Evolutionary conservation across 345 rosid species (phyloP).

Genomic region (Populus euphratica): DNA sequence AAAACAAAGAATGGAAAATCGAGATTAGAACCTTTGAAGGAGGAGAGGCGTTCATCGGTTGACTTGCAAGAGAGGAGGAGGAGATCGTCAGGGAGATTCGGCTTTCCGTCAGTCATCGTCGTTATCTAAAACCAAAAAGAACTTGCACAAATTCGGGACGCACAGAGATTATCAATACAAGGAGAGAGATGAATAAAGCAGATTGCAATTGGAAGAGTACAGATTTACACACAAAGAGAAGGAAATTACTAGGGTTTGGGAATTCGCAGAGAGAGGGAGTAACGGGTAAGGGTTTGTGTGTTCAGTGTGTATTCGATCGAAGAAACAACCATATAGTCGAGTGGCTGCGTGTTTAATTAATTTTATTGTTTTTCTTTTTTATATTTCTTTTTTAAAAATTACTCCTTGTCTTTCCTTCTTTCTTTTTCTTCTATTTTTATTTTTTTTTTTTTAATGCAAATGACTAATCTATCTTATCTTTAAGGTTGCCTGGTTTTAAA

Average conservation of each 20-base stretch:
- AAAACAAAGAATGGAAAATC: background rate
- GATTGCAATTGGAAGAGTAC: background rate
- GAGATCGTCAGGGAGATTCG: constrained; percentile 28
- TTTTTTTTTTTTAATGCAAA: no score
- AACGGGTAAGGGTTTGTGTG: background rate
- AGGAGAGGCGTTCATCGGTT: constrained; percentile 5
- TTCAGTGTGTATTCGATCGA: background rate
- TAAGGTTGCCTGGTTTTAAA: no score
- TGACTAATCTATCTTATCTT: no score
- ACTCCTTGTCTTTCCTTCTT: no score
- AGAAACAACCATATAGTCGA: background rate
- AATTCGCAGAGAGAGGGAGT: background rate
- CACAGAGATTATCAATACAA: background rate
- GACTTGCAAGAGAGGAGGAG: constrained; percentile 17
- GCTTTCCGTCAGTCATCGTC: constrained; percentile 26
- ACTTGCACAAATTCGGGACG: background rate
- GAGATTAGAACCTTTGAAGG: constrained; percentile 19
- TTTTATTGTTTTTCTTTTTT: background rate
- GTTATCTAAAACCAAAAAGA: background rate
- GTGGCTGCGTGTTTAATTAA: background rate
- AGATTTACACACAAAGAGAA: background rate
- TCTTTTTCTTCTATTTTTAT: no score
- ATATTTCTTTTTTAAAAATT: background rate
- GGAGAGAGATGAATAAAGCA: background rate
- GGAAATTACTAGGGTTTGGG: constrained; percentile 4